Evolutionary conservation across 2,329 filamentous ascomycete genomes (phyloP), one percentile per base, ranked within the genome.

Genomic region (Fusarium multiceps): DNA sequence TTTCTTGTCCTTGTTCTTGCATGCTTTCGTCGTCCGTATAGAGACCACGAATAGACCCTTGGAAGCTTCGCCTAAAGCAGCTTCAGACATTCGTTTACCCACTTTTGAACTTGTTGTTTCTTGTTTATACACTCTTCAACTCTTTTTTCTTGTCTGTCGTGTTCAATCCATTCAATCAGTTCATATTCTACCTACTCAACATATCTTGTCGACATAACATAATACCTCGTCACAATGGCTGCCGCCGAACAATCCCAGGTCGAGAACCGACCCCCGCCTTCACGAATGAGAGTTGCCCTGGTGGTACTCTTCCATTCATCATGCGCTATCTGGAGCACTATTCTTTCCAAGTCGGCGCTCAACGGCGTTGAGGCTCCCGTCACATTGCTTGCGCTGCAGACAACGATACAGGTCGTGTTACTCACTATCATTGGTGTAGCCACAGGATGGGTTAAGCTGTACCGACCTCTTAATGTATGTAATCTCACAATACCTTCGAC

Each of bases 291-390:
- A 51, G 63, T 74, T 34, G 60, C 72, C 58, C 61, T 73, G 61
- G 72, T 73, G 41, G 71, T 74, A 27, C 72, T 74, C 48, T 74
- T 74, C 51, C 72, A 74, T 59, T 74, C 72, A 37, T 69, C 72
- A 21, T 74, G 72, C 54, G 72, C 72, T 51, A 74, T 74, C 55
- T 73, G 71, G 71, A 74, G 71, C 56, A 74, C 72, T 23, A 74
- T 74, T 34, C 66, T 74, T 23, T 74, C 72, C 49, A 74, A 74
- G 58, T 74, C 72, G 30, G 72, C 72, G 34, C 71, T 74, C 23
- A 74, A 74, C 41, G 72, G 72, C 10, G 71, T 74, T 32, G 72
- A 74, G 50, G 72, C 72, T 2, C 72, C 72, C 34, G 72, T 74
- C 32, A 74, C 72, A 30, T 60, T 74, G 21, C 71, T 74, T 25